Evolutionary conservation across 2,329 filamentous ascomycete species (phyloP), one percentile per base, ranked within the genome.

Genomic region (Dothistroma pini): DNA sequence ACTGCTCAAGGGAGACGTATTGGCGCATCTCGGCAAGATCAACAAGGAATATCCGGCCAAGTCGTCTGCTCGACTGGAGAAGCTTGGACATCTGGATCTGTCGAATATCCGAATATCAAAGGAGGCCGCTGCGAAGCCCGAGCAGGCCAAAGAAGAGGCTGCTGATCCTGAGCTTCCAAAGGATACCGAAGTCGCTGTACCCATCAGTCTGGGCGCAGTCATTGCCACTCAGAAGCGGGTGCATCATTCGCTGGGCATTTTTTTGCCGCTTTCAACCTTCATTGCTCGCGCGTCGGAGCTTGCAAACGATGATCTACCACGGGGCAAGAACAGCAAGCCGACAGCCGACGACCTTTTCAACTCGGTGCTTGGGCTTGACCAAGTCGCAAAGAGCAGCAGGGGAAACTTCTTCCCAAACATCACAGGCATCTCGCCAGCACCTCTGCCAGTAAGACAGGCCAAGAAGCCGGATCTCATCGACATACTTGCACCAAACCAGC

Each of bases 1-100:
- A 63, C 81, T 99, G 58, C 83, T 99, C 64, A 99, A 99, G 83
- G 95, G 95, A 59, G 95, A 99, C 74, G 89, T 99, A 7, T 86
- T 99, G 57, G 93, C 92, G 53, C 95, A 93, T 76, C 77, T 97
- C 16, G 95, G 95, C 64, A 81, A 83, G 68, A 91, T 97, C 71
- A 81, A 88, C 62, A 80, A 86, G 65, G 82, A 86, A 61, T 89
- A 90, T 68, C 89, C 93, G 1, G 83, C 85, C 22, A 81, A 86
- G 63, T 83, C 92, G 68, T 89, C 90, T 58, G 80, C 84, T 60
- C 86, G 86, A 56, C 88, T 96, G 72, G 81, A 85, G 62, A 88
- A 91, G 76, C 85, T 95, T 54, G 80, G 85, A 48, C 91, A 96
- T 75, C 86, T 99, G 57, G 93, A 99, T 75, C 86, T 99, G 25